Base-by-base conservation (phyloP, 2,329 filamentous ascomycete species). In the Fusarium coffeatum region DNA sequence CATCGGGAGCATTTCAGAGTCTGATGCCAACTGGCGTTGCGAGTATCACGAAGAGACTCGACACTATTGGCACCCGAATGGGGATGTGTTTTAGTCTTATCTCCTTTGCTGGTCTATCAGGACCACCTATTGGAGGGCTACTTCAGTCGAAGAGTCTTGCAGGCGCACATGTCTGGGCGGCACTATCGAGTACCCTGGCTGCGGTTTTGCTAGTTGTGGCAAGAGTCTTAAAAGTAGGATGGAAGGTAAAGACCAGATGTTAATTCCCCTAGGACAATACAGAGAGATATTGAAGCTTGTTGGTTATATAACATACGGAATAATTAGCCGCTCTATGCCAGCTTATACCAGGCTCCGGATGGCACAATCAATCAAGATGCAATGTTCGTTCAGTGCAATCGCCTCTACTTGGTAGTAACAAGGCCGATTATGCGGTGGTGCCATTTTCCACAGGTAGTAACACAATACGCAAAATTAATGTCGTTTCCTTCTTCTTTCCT, bases 81-180 rank as follows among this genome's bases (percentile, higher is more conserved):
- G 81, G 81, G 11, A 83, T 83, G 81, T 79, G 77, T 2, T 83
- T 83, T 13, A 78, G 72, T 45, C 76, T 83, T 8, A 72, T 76
- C 9, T 81, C 80, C 0, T 74, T 82, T 46, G 79, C 79, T 2
- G 77, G 79, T 0, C 55, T 83, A 16, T 81, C 81, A 0, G 81
- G 81, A 0, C 79, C 80, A 6, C 81, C 81, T 0, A 76, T 83
- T 22, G 81, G 81, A 0, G 81, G 81, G 0, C 16, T 68, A 3
- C 34, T 76, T 0, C 66, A 75, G 49, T 60, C 71, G 2, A 51
- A 40, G 0, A 76, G 74, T 20, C 78, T 76, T 34, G 71, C 54
- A 0, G 75, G 69, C 3, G 73, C 79, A 2, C 78, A 80, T 51
- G 72, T 74, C 2, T 82, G 80, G 80, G 80, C 79, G 2, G 78